Evolutionary conservation across 352 stramenopile genomes (phyloP).

Genomic region (Phytopythium cucurbitacearum): DNA sequence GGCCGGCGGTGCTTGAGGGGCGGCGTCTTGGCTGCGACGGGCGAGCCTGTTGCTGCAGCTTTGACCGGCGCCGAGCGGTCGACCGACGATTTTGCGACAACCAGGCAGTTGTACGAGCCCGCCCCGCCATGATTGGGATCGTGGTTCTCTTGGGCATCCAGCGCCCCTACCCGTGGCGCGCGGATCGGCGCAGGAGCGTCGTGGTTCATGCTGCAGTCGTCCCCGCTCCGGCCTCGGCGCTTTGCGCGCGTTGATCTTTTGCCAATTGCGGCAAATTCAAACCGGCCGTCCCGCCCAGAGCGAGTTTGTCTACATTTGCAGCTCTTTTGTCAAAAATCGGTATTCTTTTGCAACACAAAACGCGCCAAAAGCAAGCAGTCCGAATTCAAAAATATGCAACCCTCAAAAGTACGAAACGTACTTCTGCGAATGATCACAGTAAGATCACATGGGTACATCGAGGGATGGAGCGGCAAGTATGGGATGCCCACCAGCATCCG

Average conservation of each 20-base stretch:
- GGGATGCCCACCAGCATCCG: too few species aligned
- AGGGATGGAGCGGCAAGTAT: too few species aligned
- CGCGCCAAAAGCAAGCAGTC: not conserved
- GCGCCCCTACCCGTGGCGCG: not conserved
- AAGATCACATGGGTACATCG: too few species aligned
- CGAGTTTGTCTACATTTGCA: too few species aligned
- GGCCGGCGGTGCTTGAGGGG: slow-evolving; percentile 12
- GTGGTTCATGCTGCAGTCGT: slow-evolving; percentile 15
- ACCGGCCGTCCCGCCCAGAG: not conserved
- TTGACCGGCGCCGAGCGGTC: slow-evolving; percentile 5
- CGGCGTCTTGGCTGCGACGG: slow-evolving; percentile 3
- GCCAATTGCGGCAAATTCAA: slow-evolving; percentile 1
- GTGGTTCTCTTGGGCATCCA: slow-evolving; percentile 31
- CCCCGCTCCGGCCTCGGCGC: not conserved
- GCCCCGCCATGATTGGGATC: slow-evolving; percentile 10
- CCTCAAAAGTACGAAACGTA: not conserved
- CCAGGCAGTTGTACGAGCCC: slow-evolving; percentile 3
- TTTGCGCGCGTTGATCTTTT: slow-evolving; percentile 1
- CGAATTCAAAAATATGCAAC: not conserved
- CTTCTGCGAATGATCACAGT: too few species aligned
- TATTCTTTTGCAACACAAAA: not conserved
- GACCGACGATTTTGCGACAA: slow-evolving; percentile 2
- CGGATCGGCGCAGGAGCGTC: slow-evolving; percentile 1
- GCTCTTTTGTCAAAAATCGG: not conserved
- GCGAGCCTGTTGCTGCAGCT: slow-evolving; percentile 1